phyloP scores from a whole-genome alignment of 108 stramenopile genomes.

The Poteriospumella lacustris region DNA sequence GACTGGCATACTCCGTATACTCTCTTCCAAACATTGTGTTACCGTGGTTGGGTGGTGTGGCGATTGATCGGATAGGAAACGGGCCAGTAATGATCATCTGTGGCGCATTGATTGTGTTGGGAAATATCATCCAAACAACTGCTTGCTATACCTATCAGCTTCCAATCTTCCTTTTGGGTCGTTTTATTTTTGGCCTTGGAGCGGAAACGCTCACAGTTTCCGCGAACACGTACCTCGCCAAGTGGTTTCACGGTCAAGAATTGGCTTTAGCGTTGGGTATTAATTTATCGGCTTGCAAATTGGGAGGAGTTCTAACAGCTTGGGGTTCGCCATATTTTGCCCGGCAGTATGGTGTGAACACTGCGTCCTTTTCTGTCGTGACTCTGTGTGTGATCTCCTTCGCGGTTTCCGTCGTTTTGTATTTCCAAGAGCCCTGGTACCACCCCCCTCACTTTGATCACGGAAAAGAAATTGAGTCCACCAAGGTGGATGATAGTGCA shows the following conservation, averaged over 20 bases:
- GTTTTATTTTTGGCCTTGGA: slow-evolving; percentile 47
- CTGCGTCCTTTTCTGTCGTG: background rate
- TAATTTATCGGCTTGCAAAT: slow-evolving; percentile 12
- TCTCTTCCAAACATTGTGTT: slow-evolving; percentile 36
- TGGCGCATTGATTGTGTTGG: slow-evolving; percentile 15
- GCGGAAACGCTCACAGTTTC: slow-evolving; percentile 35
- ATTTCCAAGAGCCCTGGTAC: too few species aligned
- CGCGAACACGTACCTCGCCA: slow-evolving; percentile 34
- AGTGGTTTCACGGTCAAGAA: slow-evolving; percentile 41
- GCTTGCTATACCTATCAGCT: slow-evolving; percentile 13
- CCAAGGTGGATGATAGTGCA: background rate
- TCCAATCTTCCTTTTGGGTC: slow-evolving; percentile 24
- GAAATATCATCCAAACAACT: slow-evolving; percentile 15
- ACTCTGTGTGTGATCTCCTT: background rate
- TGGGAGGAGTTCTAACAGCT: background rate
- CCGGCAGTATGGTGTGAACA: background rate
- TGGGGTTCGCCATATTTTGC: background rate
- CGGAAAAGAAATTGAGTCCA: background rate
- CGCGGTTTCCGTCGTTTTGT: background rate
- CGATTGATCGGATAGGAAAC: slow-evolving; percentile 24
- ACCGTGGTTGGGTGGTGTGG: slow-evolving; percentile 30
- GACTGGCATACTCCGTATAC: slow-evolving; percentile 35
- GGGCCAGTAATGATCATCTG: slow-evolving; percentile 15
- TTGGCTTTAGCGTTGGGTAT: slow-evolving; percentile 39
- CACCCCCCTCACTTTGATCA: too few species aligned